These are phyloP conservation scores for Geotrichum cucujoidarum DNA, from an alignment of 1,139 yeast species.

Conservation along the genomic window DNA sequence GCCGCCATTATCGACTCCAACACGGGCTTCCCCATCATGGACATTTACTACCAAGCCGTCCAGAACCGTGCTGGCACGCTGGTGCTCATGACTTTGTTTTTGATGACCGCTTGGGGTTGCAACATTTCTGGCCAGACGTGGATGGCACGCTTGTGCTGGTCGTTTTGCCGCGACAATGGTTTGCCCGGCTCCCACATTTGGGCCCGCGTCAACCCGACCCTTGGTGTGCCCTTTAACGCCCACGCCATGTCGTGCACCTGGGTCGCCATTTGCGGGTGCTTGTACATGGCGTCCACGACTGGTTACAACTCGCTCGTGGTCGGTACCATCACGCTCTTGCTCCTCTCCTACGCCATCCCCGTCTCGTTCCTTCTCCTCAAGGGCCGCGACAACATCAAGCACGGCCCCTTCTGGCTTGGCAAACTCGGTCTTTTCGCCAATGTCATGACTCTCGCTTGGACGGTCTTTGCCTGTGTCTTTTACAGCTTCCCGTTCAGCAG, in stretches of 20 bases:
- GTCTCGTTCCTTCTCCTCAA: slow-evolving; percentile 48
- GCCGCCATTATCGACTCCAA: slow-evolving; percentile 42
- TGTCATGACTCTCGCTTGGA: slow-evolving; percentile 54
- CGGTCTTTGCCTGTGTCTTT: slow-evolving; percentile 57
- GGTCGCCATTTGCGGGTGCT: slow-evolving; percentile 47
- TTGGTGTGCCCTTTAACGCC: slow-evolving; percentile 51
- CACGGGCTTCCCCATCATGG: slow-evolving; percentile 57
- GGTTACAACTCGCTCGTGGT: slow-evolving; percentile 55
- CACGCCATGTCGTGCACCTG: slow-evolving; percentile 48
- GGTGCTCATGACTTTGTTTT: slow-evolving; percentile 52
- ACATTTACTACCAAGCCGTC: slow-evolving; percentile 54
- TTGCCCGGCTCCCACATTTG: slow-evolving; percentile 47
- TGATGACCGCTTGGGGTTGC: slow-evolving; percentile 64
- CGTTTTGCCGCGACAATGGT: slow-evolving; percentile 66
- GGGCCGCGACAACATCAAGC: slow-evolving; percentile 56
- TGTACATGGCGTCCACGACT: slow-evolving; percentile 51
- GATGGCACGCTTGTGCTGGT: slow-evolving; percentile 75
- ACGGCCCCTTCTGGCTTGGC: slow-evolving; percentile 70
- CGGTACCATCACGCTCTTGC: slow-evolving; percentile 50
- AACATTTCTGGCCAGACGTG: slow-evolving; percentile 69
- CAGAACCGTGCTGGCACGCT: slow-evolving; percentile 51
- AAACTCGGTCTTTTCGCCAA: slow-evolving; percentile 53
- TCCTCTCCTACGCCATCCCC: slow-evolving; percentile 50
- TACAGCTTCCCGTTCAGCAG: slow-evolving; percentile 72
- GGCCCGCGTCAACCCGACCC: slow-evolving; percentile 44